A percentile compares a stretch with the other conserved stretches of the same genome.
Evolutionary conservation across 352 stramenopile genomes (phyloP).

Genomic region (Pythium volutum): DNA sequence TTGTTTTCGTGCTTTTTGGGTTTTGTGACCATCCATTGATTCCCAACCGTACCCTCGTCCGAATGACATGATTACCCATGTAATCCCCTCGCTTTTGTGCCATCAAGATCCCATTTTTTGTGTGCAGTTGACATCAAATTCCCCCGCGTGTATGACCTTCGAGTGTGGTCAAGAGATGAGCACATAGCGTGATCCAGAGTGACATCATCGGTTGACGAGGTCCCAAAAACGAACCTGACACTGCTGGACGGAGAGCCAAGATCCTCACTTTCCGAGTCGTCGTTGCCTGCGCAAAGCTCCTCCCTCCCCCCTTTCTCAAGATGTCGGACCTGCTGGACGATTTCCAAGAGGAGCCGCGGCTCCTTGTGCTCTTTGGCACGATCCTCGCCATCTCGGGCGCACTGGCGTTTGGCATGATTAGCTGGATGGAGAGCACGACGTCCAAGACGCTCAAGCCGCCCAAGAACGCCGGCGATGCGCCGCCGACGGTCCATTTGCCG

Average conservation of each 20-base stretch:
- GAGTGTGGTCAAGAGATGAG: neutral
- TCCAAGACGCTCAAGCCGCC: constrained; percentile 52
- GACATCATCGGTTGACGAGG: constrained; percentile 19
- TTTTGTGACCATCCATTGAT: neutral
- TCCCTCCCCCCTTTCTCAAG: neutral
- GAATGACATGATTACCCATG: too few species aligned
- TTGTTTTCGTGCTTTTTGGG: neutral
- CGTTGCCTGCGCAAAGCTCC: neutral
- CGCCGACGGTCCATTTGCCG: constrained; percentile 55
- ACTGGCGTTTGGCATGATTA: constrained; percentile 37
- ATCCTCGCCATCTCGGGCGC: constrained; percentile 45
- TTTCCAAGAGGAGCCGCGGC: constrained; percentile 18
- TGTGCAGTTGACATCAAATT: neutral
- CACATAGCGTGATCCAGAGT: constrained; percentile 1
- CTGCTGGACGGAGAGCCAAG: constrained; percentile 1
- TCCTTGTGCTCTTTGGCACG: constrained; percentile 23
- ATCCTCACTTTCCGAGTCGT: neutral
- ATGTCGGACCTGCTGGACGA: constrained; percentile 14
- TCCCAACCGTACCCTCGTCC: neutral
- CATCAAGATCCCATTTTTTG: too few species aligned
- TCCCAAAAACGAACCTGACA: neutral
- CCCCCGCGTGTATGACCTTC: constrained; percentile 1
- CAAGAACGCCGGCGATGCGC: constrained; percentile 29
- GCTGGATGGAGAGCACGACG: constrained; percentile 24
- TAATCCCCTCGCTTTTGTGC: too few species aligned